phyloP scores from a whole-genome alignment of 768 basidiomycete genomes.

The Tricholoma saponaceum region DNA sequence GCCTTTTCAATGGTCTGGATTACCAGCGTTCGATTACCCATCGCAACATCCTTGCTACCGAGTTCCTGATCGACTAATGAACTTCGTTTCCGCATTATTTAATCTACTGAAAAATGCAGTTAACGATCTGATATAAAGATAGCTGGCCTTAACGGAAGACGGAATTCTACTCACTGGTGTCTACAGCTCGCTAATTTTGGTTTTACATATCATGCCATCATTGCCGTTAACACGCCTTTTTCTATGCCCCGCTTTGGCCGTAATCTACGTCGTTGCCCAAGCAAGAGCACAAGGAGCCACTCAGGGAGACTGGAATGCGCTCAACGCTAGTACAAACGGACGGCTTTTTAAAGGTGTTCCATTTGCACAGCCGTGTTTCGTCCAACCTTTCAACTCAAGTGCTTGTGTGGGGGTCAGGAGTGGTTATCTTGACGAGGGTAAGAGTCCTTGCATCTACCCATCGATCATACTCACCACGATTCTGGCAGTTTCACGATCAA shows the following conservation, averaged over 20 bases:
- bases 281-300: not conserved
- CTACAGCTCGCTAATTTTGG: not conserved
- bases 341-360: conserved; percentile 17
- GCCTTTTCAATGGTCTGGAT: no score
- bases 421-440: conserved; percentile 19
- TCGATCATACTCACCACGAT: not conserved
- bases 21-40: no score
- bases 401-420: conserved; percentile 12
- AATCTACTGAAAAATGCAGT: no score
- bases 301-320: conserved; percentile 15
- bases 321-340: conserved; percentile 9
- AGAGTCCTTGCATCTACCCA: not conserved
- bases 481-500: conserved; percentile 16
- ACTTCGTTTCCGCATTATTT: no score
- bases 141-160: not conserved
- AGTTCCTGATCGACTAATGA: no score
- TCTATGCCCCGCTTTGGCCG: not conserved
- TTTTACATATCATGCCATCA: not conserved
- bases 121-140: not conserved
- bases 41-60: no score
- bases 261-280: not conserved
- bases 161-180: no score
- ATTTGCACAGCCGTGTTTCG: conserved; percentile 21
- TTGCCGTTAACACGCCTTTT: not conserved
- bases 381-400: conserved; percentile 12